Base-by-base conservation (phyloP, 345 rosid species). In the Pugionium dolabratum region DNA sequence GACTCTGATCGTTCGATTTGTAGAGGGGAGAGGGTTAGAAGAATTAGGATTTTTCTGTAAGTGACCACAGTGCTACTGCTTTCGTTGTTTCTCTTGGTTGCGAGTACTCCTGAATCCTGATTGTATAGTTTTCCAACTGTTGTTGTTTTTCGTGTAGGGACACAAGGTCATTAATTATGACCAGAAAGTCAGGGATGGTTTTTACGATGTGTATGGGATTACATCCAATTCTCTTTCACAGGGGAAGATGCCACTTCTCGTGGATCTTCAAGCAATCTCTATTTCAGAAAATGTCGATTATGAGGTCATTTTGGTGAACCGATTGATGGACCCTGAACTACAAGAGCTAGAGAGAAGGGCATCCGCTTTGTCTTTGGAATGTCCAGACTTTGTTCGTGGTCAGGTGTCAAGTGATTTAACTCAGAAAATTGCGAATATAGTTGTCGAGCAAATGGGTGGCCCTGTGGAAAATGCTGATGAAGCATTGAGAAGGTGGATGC, bases 391-490 rank as follows among this genome's bases (percentile, higher is more conserved):
- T 68, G 78, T 67, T 9, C 65, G 48, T 44, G 85, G 86, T 66
- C 76, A 75, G 28, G 79, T 67, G 54, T 69, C 85, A 33, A 71
- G 78, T 78, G 81, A 76, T 71, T 74, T 92, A 79, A 79, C 91
- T 78, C 93, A 84, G 82, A 86, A 81, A 78, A 80, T 92, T 79
- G 97, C 98, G n/a, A 86, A 83, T 66, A 51, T 92, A 71, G 98
- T 92, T 85, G 98, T 86, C 50, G 69, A 79, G 64, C 85, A 85
- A 77, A 82, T 92, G 98, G 98, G 98, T 51, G 98, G 98, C 29
- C 91, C 85, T 7, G 98, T 92, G 58, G 85, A 76, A 7, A 85
- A 86, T 81, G 93, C 96, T 27, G 98, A 80, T 79, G 96, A 82
- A 73, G 87, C 91, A 71, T 72, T 82, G 76, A 74, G 76, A 72